phyloP scores from a whole-genome alignment of 805 yeast genomes.

The Yamadazyma philogaea region DNA sequence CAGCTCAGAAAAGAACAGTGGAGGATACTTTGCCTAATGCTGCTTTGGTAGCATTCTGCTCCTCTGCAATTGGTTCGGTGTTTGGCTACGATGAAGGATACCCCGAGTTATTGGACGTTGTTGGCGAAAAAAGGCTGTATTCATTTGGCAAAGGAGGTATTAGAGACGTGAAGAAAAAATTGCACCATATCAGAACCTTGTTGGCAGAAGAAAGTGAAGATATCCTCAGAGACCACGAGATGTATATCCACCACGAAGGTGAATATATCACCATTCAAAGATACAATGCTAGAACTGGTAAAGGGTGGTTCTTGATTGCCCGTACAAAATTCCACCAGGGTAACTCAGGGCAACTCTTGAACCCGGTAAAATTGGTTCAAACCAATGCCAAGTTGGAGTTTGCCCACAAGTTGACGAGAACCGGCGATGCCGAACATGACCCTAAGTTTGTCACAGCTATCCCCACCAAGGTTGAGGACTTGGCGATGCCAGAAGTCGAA shows the following conservation, averaged over 20 bases:
- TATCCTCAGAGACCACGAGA: constrained; percentile 61
- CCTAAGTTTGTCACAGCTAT: constrained; percentile 53
- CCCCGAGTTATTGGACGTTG: constrained; percentile 78
- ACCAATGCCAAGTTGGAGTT: constrained; percentile 56
- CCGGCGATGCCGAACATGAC: constrained; percentile 47
- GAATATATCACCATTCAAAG: constrained; percentile 90
- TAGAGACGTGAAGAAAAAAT: constrained; percentile 60
- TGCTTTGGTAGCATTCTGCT: constrained; percentile 87
- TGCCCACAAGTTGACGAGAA: constrained; percentile 52
- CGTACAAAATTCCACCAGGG: constrained; percentile 65
- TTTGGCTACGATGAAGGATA: constrained; percentile 93
- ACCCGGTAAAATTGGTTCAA: constrained; percentile 59
- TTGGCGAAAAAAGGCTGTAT: constrained; percentile 67
- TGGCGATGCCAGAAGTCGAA: constrained; percentile 49
- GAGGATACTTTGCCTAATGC: constrained; percentile 96
- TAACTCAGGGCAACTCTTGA: constrained; percentile 49
- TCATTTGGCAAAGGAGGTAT: constrained; percentile 56
- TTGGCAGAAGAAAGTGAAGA: constrained; percentile 60
- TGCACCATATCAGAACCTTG: constrained; percentile 55
- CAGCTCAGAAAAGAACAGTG: constrained; percentile 83
- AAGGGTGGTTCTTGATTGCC: constrained; percentile 86
- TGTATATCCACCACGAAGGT: constrained; percentile 92
- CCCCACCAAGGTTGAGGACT: constrained; percentile 57
- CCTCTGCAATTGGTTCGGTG: constrained; percentile 91
- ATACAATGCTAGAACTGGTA: constrained; percentile 76